A percentile compares a stretch with the other conserved stretches of the same genome.
Evolutionary conservation across 2,329 filamentous ascomycete genomes (phyloP).

Genomic region (Beauveria asiatica): DNA sequence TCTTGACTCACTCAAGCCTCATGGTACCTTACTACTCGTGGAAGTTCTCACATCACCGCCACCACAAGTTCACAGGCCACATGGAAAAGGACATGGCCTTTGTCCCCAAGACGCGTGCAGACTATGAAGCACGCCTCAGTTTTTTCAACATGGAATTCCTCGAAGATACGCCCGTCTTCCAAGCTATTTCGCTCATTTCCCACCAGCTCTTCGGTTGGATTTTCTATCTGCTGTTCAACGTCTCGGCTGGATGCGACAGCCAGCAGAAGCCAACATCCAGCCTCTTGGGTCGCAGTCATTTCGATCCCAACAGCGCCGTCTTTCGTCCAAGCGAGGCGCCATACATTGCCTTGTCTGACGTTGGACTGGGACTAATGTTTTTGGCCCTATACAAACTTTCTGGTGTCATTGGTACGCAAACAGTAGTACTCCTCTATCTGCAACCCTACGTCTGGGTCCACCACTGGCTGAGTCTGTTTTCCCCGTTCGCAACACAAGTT

Average conservation of each 20-base stretch:
- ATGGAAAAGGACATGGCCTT: conserved; percentile 61
- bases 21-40: conserved; percentile 65
- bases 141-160: conserved; percentile 40
- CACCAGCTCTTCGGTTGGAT: conserved; percentile 61
- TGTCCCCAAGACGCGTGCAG: conserved; percentile 41
- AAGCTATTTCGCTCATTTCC: conserved; percentile 43
- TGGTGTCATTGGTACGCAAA: conserved; percentile 46
- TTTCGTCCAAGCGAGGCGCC: conserved; percentile 49
- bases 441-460: conserved; percentile 63
- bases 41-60: conserved; percentile 61
- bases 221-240: conserved; percentile 54
- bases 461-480: conserved; percentile 54
- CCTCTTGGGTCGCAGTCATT: conserved; percentile 45
- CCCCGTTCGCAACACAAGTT: neutral
- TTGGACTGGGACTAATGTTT: conserved; percentile 47
- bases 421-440: conserved; percentile 49
- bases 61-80: conserved; percentile 61
- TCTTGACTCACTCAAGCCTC: conserved; percentile 56
- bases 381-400: conserved; percentile 43
- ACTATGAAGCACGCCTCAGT: conserved; percentile 23
- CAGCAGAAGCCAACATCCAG: conserved; percentile 32
- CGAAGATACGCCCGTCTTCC: conserved; percentile 54
- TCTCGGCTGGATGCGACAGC: conserved; percentile 39
- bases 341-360: conserved; percentile 49
- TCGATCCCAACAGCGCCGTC: conserved; percentile 52